A percentile compares a stretch with the other conserved stretches of the same genome.
Conservation (phyloP, 768 basidiomycete genomes). For the Lactarius indigo region DNA sequence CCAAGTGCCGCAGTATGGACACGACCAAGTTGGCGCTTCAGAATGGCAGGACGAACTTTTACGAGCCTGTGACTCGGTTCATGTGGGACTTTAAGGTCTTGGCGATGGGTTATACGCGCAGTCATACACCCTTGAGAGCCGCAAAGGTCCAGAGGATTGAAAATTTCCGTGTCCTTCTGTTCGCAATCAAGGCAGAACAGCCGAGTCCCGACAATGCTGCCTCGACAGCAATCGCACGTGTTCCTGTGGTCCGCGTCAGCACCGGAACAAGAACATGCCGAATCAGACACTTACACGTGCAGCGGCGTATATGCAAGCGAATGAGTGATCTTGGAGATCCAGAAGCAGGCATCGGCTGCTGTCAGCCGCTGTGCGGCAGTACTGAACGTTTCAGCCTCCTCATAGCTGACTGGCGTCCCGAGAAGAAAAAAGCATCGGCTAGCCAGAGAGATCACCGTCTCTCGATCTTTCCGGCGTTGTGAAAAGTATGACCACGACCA, state of each 20-base stretch:
- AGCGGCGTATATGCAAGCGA: slow-evolving; percentile 23
- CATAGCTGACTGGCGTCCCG: slow-evolving; percentile 20
- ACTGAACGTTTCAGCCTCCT: slow-evolving; percentile 26
- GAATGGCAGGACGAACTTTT: slow-evolving; percentile 29
- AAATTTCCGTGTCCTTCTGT: background rate
- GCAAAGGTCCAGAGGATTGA: slow-evolving; percentile 33
- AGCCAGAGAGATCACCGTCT: slow-evolving; percentile 29
- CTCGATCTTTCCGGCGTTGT: slow-evolving; percentile 30
- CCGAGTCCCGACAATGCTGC: slow-evolving; percentile 30
- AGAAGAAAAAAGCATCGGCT: slow-evolving; percentile 23
- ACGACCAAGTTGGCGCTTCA: background rate
- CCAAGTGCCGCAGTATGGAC: background rate
- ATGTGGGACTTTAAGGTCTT: slow-evolving; percentile 28
- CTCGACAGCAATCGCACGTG: slow-evolving; percentile 30
- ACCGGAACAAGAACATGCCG: background rate
- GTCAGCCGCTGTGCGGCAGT: slow-evolving; percentile 24
- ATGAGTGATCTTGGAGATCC: slow-evolving; percentile 23
- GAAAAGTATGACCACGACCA: slow-evolving; percentile 34
- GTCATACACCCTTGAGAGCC: slow-evolving; percentile 28
- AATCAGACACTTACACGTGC: slow-evolving; percentile 23
- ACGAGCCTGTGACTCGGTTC: slow-evolving; percentile 32
- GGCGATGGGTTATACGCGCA: slow-evolving; percentile 16
- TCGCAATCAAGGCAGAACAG: slow-evolving; percentile 35
- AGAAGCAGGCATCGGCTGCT: slow-evolving; percentile 30
- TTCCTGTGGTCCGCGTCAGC: slow-evolving; percentile 14